These are phyloP conservation scores for Wickerhamiella sergipiensis DNA, from an alignment of 805 yeast species.

Conservation along the genomic window DNA sequence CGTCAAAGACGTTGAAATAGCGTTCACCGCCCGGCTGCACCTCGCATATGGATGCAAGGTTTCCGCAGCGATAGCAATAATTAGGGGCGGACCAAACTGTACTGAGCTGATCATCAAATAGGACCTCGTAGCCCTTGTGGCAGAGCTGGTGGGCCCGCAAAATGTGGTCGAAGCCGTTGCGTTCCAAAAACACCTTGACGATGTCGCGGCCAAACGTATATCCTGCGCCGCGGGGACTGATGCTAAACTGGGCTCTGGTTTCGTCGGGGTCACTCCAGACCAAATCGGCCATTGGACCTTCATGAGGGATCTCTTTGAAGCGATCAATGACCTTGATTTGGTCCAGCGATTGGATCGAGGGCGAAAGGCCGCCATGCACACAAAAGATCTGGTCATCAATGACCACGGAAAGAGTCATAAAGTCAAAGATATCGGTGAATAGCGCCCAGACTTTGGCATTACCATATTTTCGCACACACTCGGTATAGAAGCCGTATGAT, in stretches of 20 bases:
- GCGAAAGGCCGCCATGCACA: slow-evolving; percentile 94
- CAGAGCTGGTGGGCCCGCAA: slow-evolving; percentile 93
- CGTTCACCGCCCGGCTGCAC: slow-evolving; percentile 54
- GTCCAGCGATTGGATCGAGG: slow-evolving; percentile 86
- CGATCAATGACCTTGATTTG: slow-evolving; percentile 84
- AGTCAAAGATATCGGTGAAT: slow-evolving; percentile 89
- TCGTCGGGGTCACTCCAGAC: slow-evolving; percentile 99
- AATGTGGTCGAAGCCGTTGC: slow-evolving; percentile 67
- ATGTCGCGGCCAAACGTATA: slow-evolving; percentile 89
- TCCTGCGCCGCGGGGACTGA: slow-evolving; percentile 95
- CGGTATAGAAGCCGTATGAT: slow-evolving; percentile 92
- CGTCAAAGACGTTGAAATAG: slow-evolving; percentile 86
- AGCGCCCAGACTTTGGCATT: slow-evolving; percentile 69
- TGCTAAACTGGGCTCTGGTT: slow-evolving; percentile 60
- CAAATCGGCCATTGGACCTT: slow-evolving; percentile 97
- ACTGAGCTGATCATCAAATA: slow-evolving; percentile 79
- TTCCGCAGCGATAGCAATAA: slow-evolving; percentile 94
- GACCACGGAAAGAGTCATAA: slow-evolving; percentile 73
- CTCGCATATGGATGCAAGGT: slow-evolving; percentile 93
- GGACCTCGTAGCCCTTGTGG: slow-evolving; percentile 87
- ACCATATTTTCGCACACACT: slow-evolving; percentile 82
- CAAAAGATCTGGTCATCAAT: slow-evolving; percentile 85
- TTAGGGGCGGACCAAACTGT: slow-evolving; percentile 99
- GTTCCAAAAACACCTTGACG: slow-evolving; percentile 68
- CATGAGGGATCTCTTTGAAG: slow-evolving; percentile 92